Evolutionary conservation across 1,139 yeast species (phyloP).

Genomic region (Debaryomyces fabryi): DNA sequence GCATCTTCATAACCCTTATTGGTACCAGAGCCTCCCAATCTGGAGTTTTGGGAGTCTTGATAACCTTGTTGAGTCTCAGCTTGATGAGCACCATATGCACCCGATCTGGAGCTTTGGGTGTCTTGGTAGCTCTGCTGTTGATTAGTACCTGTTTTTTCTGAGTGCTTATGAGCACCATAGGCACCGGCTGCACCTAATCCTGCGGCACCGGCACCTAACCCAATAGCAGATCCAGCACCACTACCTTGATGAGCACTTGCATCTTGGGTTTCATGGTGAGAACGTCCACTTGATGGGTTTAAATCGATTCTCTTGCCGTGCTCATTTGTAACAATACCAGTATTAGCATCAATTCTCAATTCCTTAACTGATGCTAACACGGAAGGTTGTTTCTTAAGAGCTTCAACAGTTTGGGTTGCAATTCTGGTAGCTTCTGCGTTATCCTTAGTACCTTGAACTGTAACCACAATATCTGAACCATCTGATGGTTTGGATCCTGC

Average conservation of each 20-base stretch:
- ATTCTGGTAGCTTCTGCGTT: constrained; percentile 30
- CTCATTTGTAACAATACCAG: constrained; percentile 38
- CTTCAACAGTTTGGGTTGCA: constrained; percentile 34
- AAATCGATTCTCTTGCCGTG: constrained; percentile 18
- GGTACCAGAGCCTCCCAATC: not conserved
- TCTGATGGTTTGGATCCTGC: not conserved
- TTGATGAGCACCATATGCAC: not conserved
- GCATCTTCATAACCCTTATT: not conserved
- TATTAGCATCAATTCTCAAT: constrained; percentile 32
- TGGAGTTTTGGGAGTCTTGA: not conserved
- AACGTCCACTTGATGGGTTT: not conserved
- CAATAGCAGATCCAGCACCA: constrained; percentile 6
- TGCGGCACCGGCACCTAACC: constrained; percentile 6
- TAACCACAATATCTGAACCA: constrained; percentile 23
- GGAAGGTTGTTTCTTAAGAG: constrained; percentile 31
- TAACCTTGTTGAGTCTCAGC: not conserved
- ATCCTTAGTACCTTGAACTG: constrained; percentile 35
- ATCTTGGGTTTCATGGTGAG: not conserved
- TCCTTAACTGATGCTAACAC: constrained; percentile 27
- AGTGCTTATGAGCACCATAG: constrained; percentile 10
- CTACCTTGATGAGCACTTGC: not conserved
- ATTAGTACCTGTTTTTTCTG: not conserved
- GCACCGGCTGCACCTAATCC: constrained; percentile 12
- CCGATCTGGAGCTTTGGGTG: not conserved
- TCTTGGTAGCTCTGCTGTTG: not conserved